Evolutionary conservation across 495 filamentous ascomycete species (phyloP).

Genomic region (Rhypophila decipiens): DNA sequence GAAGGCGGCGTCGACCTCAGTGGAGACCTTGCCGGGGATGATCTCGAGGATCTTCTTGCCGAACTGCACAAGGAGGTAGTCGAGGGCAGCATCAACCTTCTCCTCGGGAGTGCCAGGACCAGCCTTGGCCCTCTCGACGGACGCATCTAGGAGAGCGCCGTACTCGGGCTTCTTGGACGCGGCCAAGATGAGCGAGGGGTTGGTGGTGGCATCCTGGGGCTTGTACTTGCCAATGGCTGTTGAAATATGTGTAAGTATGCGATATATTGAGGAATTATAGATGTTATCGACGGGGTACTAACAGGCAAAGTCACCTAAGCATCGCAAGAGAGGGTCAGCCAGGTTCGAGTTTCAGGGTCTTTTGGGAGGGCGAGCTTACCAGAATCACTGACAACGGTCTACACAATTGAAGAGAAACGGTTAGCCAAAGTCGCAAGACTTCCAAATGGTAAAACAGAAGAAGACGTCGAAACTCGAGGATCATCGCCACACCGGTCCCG

Average conservation of each 20-base stretch:
- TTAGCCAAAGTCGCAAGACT: constrained; percentile 17
- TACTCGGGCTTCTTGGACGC: constrained; percentile 98
- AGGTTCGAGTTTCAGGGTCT: not conserved
- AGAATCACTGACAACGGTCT: constrained; percentile 95
- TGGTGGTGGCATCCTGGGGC: constrained; percentile 99
- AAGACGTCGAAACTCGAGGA: not conserved
- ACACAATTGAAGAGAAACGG: constrained; percentile 9
- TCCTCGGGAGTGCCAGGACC: constrained; percentile 60
- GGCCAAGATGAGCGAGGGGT: constrained; percentile 95
- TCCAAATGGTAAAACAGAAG: not conserved
- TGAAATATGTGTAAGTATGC: constrained; percentile 26
- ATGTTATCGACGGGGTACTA: constrained; percentile 30
- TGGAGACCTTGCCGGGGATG: constrained; percentile 96
- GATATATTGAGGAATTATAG: not conserved
- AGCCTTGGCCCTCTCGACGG: constrained; percentile 77
- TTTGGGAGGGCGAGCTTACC: constrained; percentile 50
- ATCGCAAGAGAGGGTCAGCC: constrained; percentile 11
- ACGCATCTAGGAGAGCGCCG: constrained; percentile 81
- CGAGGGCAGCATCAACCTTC: constrained; percentile 76
- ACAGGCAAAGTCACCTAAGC: constrained; percentile 72
- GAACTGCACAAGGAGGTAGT: constrained; percentile 95
- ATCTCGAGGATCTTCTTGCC: constrained; percentile 96
- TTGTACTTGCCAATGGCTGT: constrained; percentile 98
- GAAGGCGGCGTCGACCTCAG: constrained; percentile 93
- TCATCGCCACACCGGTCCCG: not conserved